Evolutionary conservation across 345 rosid species (phyloP).

Genomic region (Salix caprea): DNA sequence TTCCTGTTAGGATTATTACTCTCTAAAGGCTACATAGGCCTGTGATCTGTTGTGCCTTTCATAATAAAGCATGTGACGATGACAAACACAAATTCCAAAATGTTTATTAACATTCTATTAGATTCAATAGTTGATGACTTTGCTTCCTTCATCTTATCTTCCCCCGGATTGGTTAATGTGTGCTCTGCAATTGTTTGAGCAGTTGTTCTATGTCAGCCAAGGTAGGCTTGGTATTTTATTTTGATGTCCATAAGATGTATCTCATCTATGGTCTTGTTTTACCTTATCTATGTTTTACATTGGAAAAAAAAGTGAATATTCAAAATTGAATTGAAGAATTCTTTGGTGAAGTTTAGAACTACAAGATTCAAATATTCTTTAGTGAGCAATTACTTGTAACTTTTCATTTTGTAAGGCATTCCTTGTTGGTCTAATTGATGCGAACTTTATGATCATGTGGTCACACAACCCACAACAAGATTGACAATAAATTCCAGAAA

Average conservation of each 20-base stretch:
- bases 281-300: not conserved
- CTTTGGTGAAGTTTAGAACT: not conserved
- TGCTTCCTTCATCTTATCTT: not conserved
- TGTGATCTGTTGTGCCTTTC: not conserved
- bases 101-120: not conserved
- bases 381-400: not conserved
- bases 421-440: not conserved
- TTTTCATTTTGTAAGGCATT: not conserved
- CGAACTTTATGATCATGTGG: too few species aligned
- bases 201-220: not conserved
- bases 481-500: too few species aligned
- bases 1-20: not conserved
- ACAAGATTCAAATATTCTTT: not conserved
- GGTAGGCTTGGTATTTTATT: not conserved
- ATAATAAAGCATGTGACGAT: not conserved
- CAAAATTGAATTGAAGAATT: not conserved
- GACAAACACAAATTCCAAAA: not conserved
- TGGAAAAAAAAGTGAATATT: not conserved
- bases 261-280: not conserved
- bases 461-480: too few species aligned
- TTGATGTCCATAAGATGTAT: not conserved
- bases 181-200: not conserved
- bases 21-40: not conserved
- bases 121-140: not conserved
- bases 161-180: not conserved